A percentile compares a stretch with the other conserved stretches of the same genome.
These are phyloP conservation scores for Pisolithus tinctorius DNA, from an alignment of 768 basidiomycete genomes.

Conservation along the genomic window DNA sequence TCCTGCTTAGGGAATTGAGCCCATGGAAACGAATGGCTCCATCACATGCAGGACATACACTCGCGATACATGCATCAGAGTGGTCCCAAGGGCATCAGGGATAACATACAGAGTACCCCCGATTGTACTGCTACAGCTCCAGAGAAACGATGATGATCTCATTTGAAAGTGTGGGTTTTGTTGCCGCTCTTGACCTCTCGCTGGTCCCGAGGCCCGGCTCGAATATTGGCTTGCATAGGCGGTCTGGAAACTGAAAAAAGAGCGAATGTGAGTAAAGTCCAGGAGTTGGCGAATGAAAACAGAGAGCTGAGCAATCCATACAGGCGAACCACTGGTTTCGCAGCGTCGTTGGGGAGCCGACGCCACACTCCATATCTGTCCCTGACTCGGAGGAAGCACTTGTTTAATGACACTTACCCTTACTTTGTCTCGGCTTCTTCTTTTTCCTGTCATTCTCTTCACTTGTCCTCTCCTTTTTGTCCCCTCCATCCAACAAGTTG, in stretches of 20 bases:
- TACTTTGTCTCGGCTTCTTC: constrained; percentile 48
- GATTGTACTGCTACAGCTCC: constrained; percentile 1
- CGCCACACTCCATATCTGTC: background rate
- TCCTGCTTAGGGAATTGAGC: constrained; percentile 16
- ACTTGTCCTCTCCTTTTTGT: constrained; percentile 10
- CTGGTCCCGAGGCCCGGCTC: constrained; percentile 56
- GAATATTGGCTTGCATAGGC: constrained; percentile 49
- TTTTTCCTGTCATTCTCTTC: constrained; percentile 31
- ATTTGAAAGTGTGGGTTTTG: constrained; percentile 63
- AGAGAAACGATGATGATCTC: constrained; percentile 16
- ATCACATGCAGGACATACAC: constrained; percentile 2
- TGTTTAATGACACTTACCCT: constrained; percentile 19
- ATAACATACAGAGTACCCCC: background rate
- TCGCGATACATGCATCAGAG: background rate
- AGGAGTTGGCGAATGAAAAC: background rate
- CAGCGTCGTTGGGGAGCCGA: background rate
- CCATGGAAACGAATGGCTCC: constrained; percentile 10
- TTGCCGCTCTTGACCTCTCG: constrained; percentile 65
- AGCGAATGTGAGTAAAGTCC: constrained; percentile 1
- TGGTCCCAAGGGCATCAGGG: background rate
- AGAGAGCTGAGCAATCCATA: background rate
- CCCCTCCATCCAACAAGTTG: constrained; percentile 60
- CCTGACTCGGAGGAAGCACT: background rate
- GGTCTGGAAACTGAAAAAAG: constrained; percentile 30
- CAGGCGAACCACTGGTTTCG: background rate